Evolutionary conservation across 106 monocot species (phyloP), one percentile per base, ranked within the genome.

Genomic region (Dendrobium catenatum): DNA sequence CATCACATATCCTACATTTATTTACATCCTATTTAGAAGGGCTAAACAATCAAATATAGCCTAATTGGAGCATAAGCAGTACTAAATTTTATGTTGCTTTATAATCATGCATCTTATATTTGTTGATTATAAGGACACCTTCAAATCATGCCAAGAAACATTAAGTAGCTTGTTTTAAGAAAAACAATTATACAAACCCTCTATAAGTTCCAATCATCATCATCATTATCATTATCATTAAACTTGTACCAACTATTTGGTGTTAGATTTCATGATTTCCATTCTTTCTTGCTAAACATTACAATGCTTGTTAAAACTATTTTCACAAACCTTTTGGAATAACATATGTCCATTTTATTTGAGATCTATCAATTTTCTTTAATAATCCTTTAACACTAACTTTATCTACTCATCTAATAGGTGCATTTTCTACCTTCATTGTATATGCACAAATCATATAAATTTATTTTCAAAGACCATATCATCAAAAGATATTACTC

Each of bases 101-200:
- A 64, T 26, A 64, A 1, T 31, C 70, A 70, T 70, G 33, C 70
- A 70, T 70, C 70, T 70, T 70, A 17, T 70, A 70, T 31, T 64
- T 1, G 31, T 70, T 33, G 70, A 33, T 70, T 70, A 70, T 6
- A 61, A 22, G 22, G 8, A 0, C 61, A 61, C 37, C 70, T 1
- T 70, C 70, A 64, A 58, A 64, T 7, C 13, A 29, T 70, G 70
- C 70, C n/a, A 31, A 70, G 13, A 70, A 70, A 37, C 6, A 68
- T 29, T 31, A 68, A 29, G 68, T 68, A 33, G 31, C 9, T 33
- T 31, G 2, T 68, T 22, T 11, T 68, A 11, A 7, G 1, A 51
- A 46, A 70, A 70, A 70, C 33, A 61, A 61, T 61, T 22, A n/a
- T 61, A 61, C 22, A 58, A 58, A 19, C 58, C 19, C 22, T 61